Percentiles rank a stretch among this genome's conserved stretches.
Evolutionary conservation across 2,329 filamentous ascomycete species (phyloP).

Genomic region (Davidsoniella australis): DNA sequence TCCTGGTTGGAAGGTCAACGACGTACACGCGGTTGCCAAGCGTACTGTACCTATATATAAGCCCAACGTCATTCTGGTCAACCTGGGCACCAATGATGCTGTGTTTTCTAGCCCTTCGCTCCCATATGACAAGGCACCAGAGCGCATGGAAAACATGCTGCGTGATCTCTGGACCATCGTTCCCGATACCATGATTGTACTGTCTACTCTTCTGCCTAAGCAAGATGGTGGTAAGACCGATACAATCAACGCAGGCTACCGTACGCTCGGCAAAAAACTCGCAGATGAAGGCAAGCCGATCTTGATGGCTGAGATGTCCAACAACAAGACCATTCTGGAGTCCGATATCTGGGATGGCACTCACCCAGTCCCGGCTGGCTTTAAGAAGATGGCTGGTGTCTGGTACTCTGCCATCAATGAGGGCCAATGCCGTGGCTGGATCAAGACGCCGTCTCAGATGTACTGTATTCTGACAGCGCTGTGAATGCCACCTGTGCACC

Average conservation of each 20-base stretch:
- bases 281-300: slow-evolving; percentile 11
- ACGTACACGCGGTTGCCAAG: slow-evolving; percentile 3
- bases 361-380: slow-evolving; percentile 24
- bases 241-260: slow-evolving; percentile 21
- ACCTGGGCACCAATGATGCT: slow-evolving; percentile 17
- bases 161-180: slow-evolving; percentile 12
- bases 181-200: slow-evolving; percentile 13
- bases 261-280: slow-evolving; percentile 15
- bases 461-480: slow-evolving; percentile 3
- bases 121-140: slow-evolving; percentile 1
- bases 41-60: slow-evolving; percentile 4
- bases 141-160: slow-evolving; percentile 14
- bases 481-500: not conserved
- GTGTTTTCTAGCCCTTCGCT: slow-evolving; percentile 1
- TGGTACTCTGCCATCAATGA: slow-evolving; percentile 20
- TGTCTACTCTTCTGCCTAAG: slow-evolving; percentile 15
- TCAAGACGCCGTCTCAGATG: slow-evolving; percentile 8
- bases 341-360: slow-evolving; percentile 23
- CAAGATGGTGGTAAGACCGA: slow-evolving; percentile 17
- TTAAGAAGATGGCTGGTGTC: slow-evolving; percentile 25
- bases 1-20: slow-evolving; percentile 10
- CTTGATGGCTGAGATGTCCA: slow-evolving; percentile 13
- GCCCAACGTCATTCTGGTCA: slow-evolving; percentile 16
- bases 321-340: slow-evolving; percentile 1
- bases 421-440: slow-evolving; percentile 14